A percentile compares a stretch with the other conserved stretches of the same genome.
Conservation (phyloP, 2,329 filamentous ascomycete species). For the Fusarium protoensiforme region DNA sequence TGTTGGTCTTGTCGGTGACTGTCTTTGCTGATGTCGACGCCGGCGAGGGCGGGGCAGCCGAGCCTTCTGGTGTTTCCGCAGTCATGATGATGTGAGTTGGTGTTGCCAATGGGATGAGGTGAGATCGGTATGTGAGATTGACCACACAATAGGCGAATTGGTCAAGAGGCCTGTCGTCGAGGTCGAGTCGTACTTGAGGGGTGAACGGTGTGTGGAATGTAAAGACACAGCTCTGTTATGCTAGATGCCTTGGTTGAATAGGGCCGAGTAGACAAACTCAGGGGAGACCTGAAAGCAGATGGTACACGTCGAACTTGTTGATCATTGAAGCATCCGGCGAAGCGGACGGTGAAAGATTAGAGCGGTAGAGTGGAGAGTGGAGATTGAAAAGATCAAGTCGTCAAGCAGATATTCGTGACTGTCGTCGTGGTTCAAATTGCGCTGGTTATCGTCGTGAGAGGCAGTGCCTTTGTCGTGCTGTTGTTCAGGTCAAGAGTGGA, state of each 20-base stretch:
- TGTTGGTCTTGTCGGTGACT: constrained; percentile 44
- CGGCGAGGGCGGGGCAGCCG: constrained; percentile 44
- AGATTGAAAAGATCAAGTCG: constrained; percentile 20
- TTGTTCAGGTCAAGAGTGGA: constrained; percentile 20
- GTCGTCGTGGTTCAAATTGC: constrained; percentile 8
- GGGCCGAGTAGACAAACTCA: constrained; percentile 9
- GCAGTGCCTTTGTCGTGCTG: constrained; percentile 19
- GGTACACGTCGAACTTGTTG: constrained; percentile 8
- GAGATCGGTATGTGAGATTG: background rate
- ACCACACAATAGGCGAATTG: background rate
- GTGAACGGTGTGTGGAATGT: constrained; percentile 2
- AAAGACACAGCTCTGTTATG: constrained; percentile 5
- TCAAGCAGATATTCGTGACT: constrained; percentile 16
- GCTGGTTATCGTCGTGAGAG: constrained; percentile 6
- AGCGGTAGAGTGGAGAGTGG: constrained; percentile 39
- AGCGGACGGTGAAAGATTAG: constrained; percentile 15
- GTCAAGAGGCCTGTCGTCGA: background rate
- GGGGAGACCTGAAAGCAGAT: constrained; percentile 4
- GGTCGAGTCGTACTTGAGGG: background rate
- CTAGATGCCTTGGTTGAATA: background rate
- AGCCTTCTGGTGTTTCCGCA: constrained; percentile 38
- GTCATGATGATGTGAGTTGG: constrained; percentile 29
- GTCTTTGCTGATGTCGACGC: constrained; percentile 43
- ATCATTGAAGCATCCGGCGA: constrained; percentile 32
- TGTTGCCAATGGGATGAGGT: background rate